Evolutionary conservation across 495 filamentous ascomycete genomes (phyloP), one percentile per base, ranked within the genome.

Genomic region (Aspergillus steynii): DNA sequence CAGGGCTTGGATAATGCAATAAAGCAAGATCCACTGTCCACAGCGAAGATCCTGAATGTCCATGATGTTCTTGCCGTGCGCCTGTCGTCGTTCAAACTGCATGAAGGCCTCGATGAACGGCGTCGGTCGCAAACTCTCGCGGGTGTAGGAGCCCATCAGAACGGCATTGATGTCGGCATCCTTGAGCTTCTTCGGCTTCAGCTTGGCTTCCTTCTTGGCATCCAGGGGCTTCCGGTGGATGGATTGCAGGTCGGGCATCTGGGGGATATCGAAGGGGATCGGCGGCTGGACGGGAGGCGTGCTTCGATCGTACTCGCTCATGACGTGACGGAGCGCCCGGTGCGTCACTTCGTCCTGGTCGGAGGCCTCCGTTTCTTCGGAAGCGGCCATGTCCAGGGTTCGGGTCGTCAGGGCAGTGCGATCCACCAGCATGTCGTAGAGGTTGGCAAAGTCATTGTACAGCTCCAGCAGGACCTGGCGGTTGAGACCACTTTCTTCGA

Each of bases 1-100:
- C 14, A 98, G 84, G 0, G 92, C 88, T 73, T 99, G 93, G 12
- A 98, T 80, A 14, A 96, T 85, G 28, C 88, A 90, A 71, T 99
- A 98, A 50, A 97, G 79, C 81, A 99, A 96, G 48, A 99, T 83
- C 96, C 96, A 99, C 68, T 93, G 86, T 20, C 95, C 95, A 37
- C 86, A 83, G 28, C 95, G 86, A 59, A 91, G 82, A 65, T 96
- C 90, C 25, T 79, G 75, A 7, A 97, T 77, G 56, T 97, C 92
- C 8, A 87, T 82, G 4, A 90, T 74, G 32, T 80, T 85, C 66
- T 86, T 90, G n/a, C 86, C 85, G 56, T 85, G 83, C 6, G 88
- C 89, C 49, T 85, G 86, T 49, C 88, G 89, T 12, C 83, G 77
- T 76, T 98, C 96, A 63, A 96, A 94, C 31, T 89, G 85, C 70